These are phyloP conservation scores for Aethionema arabicum DNA, from an alignment of 345 rosid species.

Conservation along the genomic window DNA sequence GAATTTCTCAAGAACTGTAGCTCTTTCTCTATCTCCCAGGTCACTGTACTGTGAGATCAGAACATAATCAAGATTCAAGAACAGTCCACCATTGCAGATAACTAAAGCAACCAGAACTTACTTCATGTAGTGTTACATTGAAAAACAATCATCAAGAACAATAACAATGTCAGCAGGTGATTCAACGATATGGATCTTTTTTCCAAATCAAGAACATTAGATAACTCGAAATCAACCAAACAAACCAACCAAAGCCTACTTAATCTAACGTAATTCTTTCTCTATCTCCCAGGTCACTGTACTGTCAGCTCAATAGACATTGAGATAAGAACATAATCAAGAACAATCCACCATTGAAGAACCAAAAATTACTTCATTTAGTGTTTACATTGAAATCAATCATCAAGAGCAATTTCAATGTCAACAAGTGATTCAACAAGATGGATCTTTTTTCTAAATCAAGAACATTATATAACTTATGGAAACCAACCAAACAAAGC, in stretches of 20 bases:
- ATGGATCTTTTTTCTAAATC: too few species aligned
- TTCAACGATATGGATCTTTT: not conserved
- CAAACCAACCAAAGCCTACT: too few species aligned
- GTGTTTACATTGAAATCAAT: not conserved
- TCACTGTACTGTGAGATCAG: conserved; percentile 64
- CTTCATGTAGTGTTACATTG: not conserved
- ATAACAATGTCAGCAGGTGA: not conserved
- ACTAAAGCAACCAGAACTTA: too few species aligned
- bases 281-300: conserved; percentile 67
- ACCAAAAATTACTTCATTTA: not conserved
- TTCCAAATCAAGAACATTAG: too few species aligned
- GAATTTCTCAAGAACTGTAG: conserved; percentile 53
- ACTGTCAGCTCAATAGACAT: conserved; percentile 40
- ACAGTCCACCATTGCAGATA: not conserved
- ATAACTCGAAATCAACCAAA: too few species aligned
- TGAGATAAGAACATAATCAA: not conserved
- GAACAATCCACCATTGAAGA: not conserved
- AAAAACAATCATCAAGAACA: not conserved
- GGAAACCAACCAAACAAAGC: too few species aligned
- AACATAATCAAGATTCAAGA: not conserved
- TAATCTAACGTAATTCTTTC: conserved; percentile 38
- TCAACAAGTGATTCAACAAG: not conserved
- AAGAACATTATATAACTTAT: too few species aligned
- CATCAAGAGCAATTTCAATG: conserved; percentile 11
- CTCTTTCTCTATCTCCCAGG: conserved; percentile 60